Base-by-base conservation (phyloP, 805 yeast species). In the Soucietia sequanensis region DNA sequence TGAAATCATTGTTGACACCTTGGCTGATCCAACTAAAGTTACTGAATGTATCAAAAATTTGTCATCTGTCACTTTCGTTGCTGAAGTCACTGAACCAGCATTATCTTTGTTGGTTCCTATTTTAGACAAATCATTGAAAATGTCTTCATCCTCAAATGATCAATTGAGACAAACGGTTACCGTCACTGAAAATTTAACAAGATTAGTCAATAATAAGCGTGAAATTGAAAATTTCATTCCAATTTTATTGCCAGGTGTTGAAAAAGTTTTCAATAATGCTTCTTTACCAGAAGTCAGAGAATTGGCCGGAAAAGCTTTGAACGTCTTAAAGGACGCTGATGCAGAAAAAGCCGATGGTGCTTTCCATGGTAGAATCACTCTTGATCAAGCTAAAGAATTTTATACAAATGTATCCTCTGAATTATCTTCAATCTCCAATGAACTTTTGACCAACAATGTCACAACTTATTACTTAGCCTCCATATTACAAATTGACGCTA, bases 81-180 rank as follows among this genome's bases (percentile, higher is more conserved):
- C 99, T 30, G 99, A 93, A 68, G 99, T 91, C 44, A 93, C 97
- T 11, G 98, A 90, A 68, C 95, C 98, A 4, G 95, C 95, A 4
- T 72, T 91, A 49, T 78, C 98, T 6, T 66, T 91, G 38, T 72
- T 91, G 54, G 97, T 87, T 30, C 99, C 99, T 30, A 90, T 90
- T 47, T 76, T 91, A 52, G 89, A 80, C 57, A 87, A 90, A 59
- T 91, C 98, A 2, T 72, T 91, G 54, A 84, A 83, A 52, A 78
- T 84, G 69, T 78, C 91, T 25, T 82, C 95, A 1, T 83, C 95
- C 4, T 84, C 97, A 13, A 96, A 93, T 67, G 98, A 91, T 58
- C 95, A 91, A 62, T 76, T 93, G 50, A 86, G 99, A 69, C 96
- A 90, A 68, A 86, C 98, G 5, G 97, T 91, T 46, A 87, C 89